Conservation (phyloP, 2,329 filamentous ascomycete species). For the Rhynchosporium graminicola region DNA sequence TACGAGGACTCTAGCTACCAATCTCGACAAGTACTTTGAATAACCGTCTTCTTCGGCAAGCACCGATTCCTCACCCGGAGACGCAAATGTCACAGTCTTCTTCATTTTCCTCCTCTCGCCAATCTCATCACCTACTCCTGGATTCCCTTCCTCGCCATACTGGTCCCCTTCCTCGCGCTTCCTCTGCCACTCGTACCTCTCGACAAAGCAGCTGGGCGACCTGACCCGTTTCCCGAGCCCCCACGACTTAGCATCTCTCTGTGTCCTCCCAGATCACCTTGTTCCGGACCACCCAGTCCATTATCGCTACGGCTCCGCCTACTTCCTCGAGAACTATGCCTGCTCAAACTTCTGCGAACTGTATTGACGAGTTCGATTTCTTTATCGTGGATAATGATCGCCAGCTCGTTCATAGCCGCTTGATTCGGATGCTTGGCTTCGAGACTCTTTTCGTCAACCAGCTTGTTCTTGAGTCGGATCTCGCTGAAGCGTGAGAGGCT, state of each 20-base stretch:
- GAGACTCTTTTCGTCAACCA: constrained; percentile 50
- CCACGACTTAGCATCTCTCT: constrained; percentile 27
- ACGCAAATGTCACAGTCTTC: constrained; percentile 18
- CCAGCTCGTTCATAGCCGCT: constrained; percentile 31
- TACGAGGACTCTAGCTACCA: constrained; percentile 8
- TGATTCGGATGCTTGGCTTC: constrained; percentile 40
- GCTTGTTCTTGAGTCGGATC: constrained; percentile 61
- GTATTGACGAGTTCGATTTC: constrained; percentile 27
- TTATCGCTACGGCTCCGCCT: constrained; percentile 24
- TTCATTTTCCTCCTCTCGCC: neutral
- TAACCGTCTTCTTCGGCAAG: neutral
- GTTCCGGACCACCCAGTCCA: constrained; percentile 17
- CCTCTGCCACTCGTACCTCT: constrained; percentile 19
- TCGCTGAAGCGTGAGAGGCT: constrained; percentile 70
- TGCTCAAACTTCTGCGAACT: constrained; percentile 30
- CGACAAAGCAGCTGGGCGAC: constrained; percentile 13
- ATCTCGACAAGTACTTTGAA: constrained; percentile 3
- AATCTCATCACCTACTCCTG: constrained; percentile 9
- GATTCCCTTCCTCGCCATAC: constrained; percentile 17
- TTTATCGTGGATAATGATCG: constrained; percentile 31
- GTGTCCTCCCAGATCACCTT: constrained; percentile 30
- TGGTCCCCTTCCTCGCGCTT: constrained; percentile 15
- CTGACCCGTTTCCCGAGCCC: constrained; percentile 27
- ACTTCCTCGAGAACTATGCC: constrained; percentile 26
- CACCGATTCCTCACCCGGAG: neutral